Conservation (phyloP, 73 alveolate species). For the Stentor roeselii region DNA sequence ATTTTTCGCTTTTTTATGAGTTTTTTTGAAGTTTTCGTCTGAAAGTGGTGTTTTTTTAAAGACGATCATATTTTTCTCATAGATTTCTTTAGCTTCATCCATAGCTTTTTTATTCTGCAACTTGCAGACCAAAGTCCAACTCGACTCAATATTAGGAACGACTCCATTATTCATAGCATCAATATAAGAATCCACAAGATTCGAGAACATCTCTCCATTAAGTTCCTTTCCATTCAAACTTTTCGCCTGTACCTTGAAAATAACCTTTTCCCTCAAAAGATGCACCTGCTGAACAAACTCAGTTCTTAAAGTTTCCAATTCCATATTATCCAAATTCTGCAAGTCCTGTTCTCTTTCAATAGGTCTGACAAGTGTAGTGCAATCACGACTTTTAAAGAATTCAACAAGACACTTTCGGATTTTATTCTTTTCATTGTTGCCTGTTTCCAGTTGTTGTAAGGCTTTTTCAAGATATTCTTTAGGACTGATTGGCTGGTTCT, state of each 20-base stretch:
- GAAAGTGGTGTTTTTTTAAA: slow-evolving; percentile 3
- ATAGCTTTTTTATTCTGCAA: slow-evolving; percentile 58
- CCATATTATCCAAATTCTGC: slow-evolving; percentile 73
- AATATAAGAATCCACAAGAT: slow-evolving; percentile 62
- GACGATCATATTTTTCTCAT: slow-evolving; percentile 32
- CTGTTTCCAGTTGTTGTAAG: slow-evolving; percentile 53
- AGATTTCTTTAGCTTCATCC: slow-evolving; percentile 48
- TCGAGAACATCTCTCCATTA: slow-evolving; percentile 79
- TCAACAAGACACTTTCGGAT: slow-evolving; percentile 57
- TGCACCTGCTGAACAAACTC: slow-evolving; percentile 89
- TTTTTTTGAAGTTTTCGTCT: slow-evolving; percentile 32
- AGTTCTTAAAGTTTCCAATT: slow-evolving; percentile 80
- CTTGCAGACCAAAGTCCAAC: slow-evolving; percentile 69
- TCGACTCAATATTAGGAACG: slow-evolving; percentile 72
- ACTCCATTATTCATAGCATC: slow-evolving; percentile 79
- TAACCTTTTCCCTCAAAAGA: slow-evolving; percentile 75
- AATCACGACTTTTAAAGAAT: slow-evolving; percentile 90
- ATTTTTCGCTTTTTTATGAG: slow-evolving; percentile 63
- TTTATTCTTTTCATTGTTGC: slow-evolving; percentile 68
- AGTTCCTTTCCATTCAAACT: slow-evolving; percentile 82
- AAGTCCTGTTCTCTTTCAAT: slow-evolving; percentile 91
- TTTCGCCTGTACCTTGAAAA: slow-evolving; percentile 80
- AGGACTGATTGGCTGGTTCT: slow-evolving; percentile 48
- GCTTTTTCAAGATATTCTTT: slow-evolving; percentile 96
- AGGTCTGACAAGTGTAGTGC: slow-evolving; percentile 93